Base-by-base conservation (phyloP, 148 eudicot species). In the Rhododendron simsii region DNA sequence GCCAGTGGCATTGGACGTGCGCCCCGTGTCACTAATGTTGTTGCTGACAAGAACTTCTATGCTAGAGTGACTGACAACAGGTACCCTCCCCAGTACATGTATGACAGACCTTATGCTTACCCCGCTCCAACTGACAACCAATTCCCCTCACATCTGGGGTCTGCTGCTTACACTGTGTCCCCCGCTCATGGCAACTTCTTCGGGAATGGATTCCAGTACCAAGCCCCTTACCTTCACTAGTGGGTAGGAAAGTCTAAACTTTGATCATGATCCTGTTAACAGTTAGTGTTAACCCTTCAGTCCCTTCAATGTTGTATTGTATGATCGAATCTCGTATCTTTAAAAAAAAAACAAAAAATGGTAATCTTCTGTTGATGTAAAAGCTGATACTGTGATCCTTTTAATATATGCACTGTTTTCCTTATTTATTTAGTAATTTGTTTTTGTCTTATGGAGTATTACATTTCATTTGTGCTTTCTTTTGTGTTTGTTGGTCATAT, bases 221-320 rank as follows among this genome's bases (percentile, higher is more conserved):
- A 95, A 90, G 91, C 95, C 89, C 88, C 96, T 7, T 97, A 94
- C 86, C 93, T 95, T 92, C 99, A 93, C 98, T 95, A 93, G 92
- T 88, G 81, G 85, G 85, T 87, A 84, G 88, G 88, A 88, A 84
- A 90, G 86, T 87, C 89, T 92, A 89, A 90, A 91, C 92, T 90
- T 80, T 92, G 92, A 93, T 91, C 81, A 85, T 87, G 83, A 88
- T 87, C 88, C 88, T 85, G 87, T 95, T 97, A 91, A 93, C 95
- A 93, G 80, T 92, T 92, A 94, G 96, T 88, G 90, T 91, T 95
- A 88, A 95, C 95, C 96, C 67, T 89, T 92, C 85, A 84, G 86
- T 89, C 85, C 86, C 85, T 87, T 87, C 11, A 89, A 89, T 93
- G 92, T 91, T 88, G 90, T 73, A 85, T 78, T 93, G 90, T 92